Evolutionary conservation across 129 eudicot species (phyloP).

Genomic region (Artemisia annua): DNA sequence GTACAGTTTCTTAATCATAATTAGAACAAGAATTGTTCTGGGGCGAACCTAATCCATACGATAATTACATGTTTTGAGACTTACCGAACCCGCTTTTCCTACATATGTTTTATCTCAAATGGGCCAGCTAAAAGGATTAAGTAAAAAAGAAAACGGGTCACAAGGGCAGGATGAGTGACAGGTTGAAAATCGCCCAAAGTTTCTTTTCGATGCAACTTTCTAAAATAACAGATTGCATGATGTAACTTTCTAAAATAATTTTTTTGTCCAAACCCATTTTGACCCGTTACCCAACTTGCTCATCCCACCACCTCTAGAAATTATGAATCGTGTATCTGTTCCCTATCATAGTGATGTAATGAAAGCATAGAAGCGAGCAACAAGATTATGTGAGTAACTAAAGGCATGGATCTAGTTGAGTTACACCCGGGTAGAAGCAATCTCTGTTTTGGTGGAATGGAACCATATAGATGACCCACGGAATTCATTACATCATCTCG

Average conservation of each 20-base stretch:
- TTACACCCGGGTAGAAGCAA: background rate
- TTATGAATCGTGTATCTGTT: background rate
- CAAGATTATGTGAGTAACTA: background rate
- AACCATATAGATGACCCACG: background rate
- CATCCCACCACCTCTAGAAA: background rate
- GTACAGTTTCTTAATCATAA: background rate
- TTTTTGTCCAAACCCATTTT: background rate
- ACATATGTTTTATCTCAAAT: too few relatives aligned
- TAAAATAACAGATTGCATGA: background rate
- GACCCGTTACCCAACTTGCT: constrained; percentile 6
- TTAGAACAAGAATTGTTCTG: background rate
- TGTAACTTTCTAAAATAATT: background rate
- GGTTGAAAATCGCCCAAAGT: background rate
- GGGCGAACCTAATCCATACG: background rate
- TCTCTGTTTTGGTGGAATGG: background rate
- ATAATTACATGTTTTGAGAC: too few relatives aligned
- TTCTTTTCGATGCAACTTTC: background rate
- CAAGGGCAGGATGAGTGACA: background rate
- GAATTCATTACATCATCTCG: background rate
- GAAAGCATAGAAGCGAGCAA: background rate
- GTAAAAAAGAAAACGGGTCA: constrained; percentile 1
- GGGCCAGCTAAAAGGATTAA: background rate
- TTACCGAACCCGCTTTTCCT: too few relatives aligned
- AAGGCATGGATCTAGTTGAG: background rate
- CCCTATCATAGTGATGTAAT: background rate